These are phyloP conservation scores for Aspergillus sp. DNA, from an alignment of 2,329 filamentous ascomycete genomes.

Conservation along the genomic window DNA sequence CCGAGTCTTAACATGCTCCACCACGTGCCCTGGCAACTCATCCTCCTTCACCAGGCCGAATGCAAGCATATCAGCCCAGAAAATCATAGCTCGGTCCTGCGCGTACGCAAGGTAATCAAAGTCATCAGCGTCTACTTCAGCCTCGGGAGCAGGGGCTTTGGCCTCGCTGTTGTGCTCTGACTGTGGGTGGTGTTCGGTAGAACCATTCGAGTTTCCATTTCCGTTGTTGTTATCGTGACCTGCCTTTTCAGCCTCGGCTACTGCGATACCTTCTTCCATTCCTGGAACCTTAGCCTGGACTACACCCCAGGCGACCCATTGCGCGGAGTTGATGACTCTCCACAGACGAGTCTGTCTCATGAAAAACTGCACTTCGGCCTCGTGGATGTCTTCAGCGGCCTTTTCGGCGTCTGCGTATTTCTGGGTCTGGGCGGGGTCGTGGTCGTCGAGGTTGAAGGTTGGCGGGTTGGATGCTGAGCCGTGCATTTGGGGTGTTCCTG, in stretches of 20 bases:
- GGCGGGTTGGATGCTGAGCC: slow-evolving; percentile 43
- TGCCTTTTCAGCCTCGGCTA: slow-evolving; percentile 8
- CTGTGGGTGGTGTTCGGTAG: not conserved
- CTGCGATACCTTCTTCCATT: slow-evolving; percentile 45
- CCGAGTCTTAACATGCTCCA: slow-evolving; percentile 54
- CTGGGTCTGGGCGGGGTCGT: slow-evolving; percentile 45
- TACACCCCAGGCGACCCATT: slow-evolving; percentile 95
- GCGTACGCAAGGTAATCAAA: slow-evolving; percentile 93
- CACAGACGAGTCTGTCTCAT: slow-evolving; percentile 75
- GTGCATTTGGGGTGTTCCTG: slow-evolving; percentile 42
- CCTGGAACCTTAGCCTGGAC: slow-evolving; percentile 85
- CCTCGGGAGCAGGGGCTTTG: not conserved
- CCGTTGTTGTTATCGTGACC: slow-evolving; percentile 5
- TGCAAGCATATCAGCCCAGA: slow-evolving; percentile 82
- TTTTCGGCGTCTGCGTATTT: slow-evolving; percentile 52
- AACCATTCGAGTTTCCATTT: slow-evolving; percentile 1
- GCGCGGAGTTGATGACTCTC: slow-evolving; percentile 78
- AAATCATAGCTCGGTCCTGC: slow-evolving; percentile 83
- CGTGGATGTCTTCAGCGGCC: slow-evolving; percentile 56
- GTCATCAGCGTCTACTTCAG: slow-evolving; percentile 39
- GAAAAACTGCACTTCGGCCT: slow-evolving; percentile 62
- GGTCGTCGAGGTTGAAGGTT: slow-evolving; percentile 76
- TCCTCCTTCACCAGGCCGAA: slow-evolving; percentile 68
- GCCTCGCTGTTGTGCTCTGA: no score
- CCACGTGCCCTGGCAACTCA: slow-evolving; percentile 66